Evolutionary conservation across 805 yeast genomes (phyloP).

Genomic region (Wickerhamomyces alni): DNA sequence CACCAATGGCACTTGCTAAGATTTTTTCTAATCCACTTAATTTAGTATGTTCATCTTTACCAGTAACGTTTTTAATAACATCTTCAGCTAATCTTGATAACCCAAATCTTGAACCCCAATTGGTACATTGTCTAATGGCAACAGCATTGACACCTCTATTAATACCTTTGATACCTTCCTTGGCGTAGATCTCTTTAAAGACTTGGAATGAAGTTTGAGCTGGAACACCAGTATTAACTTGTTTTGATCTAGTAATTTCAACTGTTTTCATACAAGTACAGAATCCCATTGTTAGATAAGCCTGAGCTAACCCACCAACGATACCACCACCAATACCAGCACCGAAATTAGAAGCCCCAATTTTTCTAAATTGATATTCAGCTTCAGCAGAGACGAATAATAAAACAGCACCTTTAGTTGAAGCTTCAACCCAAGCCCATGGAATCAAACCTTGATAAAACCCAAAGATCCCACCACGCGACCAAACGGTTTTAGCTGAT

Average conservation of each 20-base stretch:
- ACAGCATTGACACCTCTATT: constrained; percentile 98
- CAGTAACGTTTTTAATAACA: constrained; percentile 56
- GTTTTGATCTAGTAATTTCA: constrained; percentile 89
- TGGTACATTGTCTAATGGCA: constrained; percentile 97
- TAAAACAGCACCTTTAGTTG: constrained; percentile 97
- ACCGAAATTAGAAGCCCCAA: constrained; percentile 66
- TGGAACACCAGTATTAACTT: constrained; percentile 59
- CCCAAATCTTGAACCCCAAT: constrained; percentile 98
- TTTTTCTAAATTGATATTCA: constrained; percentile 63
- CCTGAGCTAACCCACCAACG: constrained; percentile 93
- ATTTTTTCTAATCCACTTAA: constrained; percentile 77
- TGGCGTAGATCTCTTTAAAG: constrained; percentile 74
- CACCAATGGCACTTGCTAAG: constrained; percentile 84
- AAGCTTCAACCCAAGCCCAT: constrained; percentile 99
- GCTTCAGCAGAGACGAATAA: constrained; percentile 90
- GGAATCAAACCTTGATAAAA: constrained; percentile 97
- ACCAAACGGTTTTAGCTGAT: constrained; percentile 75
- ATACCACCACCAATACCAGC: constrained; percentile 96
- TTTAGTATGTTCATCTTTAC: constrained; percentile 55
- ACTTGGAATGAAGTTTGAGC: constrained; percentile 79
- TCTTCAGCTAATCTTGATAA: constrained; percentile 89
- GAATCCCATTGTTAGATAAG: constrained; percentile 95
- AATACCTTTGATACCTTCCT: constrained; percentile 90
- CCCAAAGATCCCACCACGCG: constrained; percentile 88
- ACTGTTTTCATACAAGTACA: constrained; percentile 99